These are phyloP conservation scores for Plasmodium knowlesi DNA, from an alignment of 169 alveolate species.

Conservation along the genomic window DNA sequence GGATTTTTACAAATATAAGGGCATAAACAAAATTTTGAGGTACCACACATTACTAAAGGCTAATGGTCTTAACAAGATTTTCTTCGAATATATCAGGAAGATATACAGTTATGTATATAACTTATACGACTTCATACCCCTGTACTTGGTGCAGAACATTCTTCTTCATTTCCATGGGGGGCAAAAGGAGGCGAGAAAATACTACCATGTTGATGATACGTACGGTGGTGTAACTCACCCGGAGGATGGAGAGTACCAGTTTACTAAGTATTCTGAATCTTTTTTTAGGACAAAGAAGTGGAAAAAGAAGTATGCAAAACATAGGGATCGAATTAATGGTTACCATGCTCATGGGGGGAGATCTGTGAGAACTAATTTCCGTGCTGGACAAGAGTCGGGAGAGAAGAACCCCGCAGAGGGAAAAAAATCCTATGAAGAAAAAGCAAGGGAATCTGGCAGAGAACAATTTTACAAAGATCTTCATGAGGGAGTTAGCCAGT, in stretches of 20 bases:
- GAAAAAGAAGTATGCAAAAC: conserved; percentile 26
- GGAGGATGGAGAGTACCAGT: conserved; percentile 36
- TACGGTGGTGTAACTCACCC: not conserved
- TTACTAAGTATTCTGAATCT: not conserved
- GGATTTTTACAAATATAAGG: conserved; percentile 17
- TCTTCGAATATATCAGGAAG: conserved; percentile 27
- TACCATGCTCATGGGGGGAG: not conserved
- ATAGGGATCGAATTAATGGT: not conserved
- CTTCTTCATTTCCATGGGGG: conserved; percentile 8
- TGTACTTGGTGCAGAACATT: conserved; percentile 33
- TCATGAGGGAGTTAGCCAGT: not conserved
- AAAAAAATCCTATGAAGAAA: too few relatives aligned
- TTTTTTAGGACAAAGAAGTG: conserved; percentile 19
- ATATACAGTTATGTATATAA: conserved; percentile 51
- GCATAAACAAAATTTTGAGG: conserved; percentile 30
- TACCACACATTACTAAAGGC: conserved; percentile 19
- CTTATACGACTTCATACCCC: conserved; percentile 39
- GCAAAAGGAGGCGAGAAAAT: conserved; percentile 7
- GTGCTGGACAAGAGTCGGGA: not conserved
- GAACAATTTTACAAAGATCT: not conserved
- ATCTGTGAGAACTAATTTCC: not conserved
- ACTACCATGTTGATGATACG: conserved; percentile 12
- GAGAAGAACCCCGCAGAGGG: not conserved
- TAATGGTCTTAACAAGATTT: not conserved
- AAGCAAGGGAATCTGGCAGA: too few relatives aligned